These are phyloP conservation scores for Colletotrichum horii DNA, from an alignment of 2,329 filamentous ascomycete genomes.

Conservation along the genomic window DNA sequence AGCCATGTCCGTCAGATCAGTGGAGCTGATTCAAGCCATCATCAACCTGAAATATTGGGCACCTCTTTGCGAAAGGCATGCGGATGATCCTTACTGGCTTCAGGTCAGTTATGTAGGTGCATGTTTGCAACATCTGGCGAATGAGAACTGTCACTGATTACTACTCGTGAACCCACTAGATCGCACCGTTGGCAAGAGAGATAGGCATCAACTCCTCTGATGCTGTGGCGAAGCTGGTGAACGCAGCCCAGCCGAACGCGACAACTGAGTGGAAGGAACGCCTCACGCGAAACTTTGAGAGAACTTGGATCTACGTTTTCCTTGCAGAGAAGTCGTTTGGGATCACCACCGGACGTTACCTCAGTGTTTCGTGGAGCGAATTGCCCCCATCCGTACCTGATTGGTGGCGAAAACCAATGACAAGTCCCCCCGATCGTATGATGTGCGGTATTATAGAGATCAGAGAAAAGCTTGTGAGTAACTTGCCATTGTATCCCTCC, in stretches of 20 bases:
- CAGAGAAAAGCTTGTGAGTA: slow-evolving; percentile 23
- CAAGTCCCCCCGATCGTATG: slow-evolving; percentile 24
- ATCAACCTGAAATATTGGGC: slow-evolving; percentile 29
- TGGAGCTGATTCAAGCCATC: slow-evolving; percentile 29
- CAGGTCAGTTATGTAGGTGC: slow-evolving; percentile 25
- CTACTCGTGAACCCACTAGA: not conserved
- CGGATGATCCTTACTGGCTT: slow-evolving; percentile 29
- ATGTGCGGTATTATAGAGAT: slow-evolving; percentile 27
- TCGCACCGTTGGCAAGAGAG: slow-evolving; percentile 26
- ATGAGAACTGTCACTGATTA: not conserved
- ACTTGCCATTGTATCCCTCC: not conserved
- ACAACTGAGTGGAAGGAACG: slow-evolving; percentile 8
- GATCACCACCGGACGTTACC: slow-evolving; percentile 12
- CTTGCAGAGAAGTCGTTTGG: slow-evolving; percentile 22
- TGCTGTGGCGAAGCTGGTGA: slow-evolving; percentile 23
- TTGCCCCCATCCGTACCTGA: slow-evolving; percentile 1
- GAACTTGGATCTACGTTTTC: slow-evolving; percentile 20
- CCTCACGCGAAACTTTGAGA: slow-evolving; percentile 12
- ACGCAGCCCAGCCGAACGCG: not conserved
- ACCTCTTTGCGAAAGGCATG: slow-evolving; percentile 22
- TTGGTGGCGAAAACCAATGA: slow-evolving; percentile 24
- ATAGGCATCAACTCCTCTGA: slow-evolving; percentile 25
- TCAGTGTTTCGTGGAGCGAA: slow-evolving; percentile 17
- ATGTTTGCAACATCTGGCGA: not conserved
- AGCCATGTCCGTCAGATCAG: slow-evolving; percentile 26